Evolutionary conservation across 495 filamentous ascomycete genomes (phyloP).

Genomic region (Podospora conica): DNA sequence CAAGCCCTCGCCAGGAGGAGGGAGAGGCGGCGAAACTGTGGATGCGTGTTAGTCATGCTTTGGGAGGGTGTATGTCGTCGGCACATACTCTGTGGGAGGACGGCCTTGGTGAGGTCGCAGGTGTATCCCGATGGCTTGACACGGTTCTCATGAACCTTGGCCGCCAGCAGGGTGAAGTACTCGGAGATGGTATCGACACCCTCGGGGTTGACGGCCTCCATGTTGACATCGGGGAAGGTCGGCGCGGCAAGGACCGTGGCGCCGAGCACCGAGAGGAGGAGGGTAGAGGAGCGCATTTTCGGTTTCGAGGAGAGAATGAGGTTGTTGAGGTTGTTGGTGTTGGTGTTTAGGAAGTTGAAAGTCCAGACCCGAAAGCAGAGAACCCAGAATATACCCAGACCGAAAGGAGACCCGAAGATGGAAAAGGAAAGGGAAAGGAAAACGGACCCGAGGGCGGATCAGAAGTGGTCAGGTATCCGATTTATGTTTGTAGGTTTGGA

Average conservation of each 20-base stretch:
- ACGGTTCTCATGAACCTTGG: constrained; percentile 41
- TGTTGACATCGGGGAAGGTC: constrained; percentile 34
- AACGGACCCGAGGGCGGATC: constrained; percentile 11
- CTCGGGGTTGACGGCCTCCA: constrained; percentile 28
- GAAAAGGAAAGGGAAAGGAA: constrained; percentile 28
- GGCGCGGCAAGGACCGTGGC: constrained; percentile 46
- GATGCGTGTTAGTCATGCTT: constrained; percentile 19
- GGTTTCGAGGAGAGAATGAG: constrained; percentile 12
- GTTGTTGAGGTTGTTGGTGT: constrained; percentile 6
- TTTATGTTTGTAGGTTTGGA: constrained; percentile 12
- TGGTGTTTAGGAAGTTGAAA: neutral
- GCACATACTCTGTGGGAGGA: constrained; percentile 40
- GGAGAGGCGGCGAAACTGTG: constrained; percentile 44
- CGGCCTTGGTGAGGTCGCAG: constrained; percentile 47
- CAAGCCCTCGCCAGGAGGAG: constrained; percentile 51
- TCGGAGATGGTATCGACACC: constrained; percentile 40
- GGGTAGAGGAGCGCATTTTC: constrained; percentile 42
- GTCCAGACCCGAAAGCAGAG: constrained; percentile 17
- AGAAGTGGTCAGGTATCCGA: constrained; percentile 3
- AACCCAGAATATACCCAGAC: constrained; percentile 26
- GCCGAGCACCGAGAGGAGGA: constrained; percentile 42
- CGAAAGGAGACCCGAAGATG: constrained; percentile 26
- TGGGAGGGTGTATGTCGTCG: neutral
- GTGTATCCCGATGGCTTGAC: constrained; percentile 31
- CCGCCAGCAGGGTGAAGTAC: constrained; percentile 49